These are phyloP conservation scores for Euphorbia tirucalli DNA, from an alignment of 345 rosid species.

Conservation along the genomic window DNA sequence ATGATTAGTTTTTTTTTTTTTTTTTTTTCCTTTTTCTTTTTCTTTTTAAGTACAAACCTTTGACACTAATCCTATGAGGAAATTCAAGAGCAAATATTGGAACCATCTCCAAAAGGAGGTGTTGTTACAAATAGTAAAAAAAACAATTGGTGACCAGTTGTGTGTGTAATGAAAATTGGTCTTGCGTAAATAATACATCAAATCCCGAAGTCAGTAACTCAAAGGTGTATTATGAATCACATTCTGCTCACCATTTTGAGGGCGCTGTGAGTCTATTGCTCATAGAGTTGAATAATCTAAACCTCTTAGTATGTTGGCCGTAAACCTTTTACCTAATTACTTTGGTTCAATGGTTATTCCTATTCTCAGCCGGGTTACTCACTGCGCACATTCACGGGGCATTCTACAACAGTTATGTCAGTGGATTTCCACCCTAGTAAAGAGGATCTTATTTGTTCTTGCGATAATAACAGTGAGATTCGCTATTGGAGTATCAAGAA, in stretches of 20 bases:
- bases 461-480: conserved; percentile 55
- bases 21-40: too few species aligned
- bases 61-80: background rate
- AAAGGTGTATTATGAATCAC: background rate
- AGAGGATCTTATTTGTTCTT: conserved; percentile 66
- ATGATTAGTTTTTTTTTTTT: background rate
- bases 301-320: background rate
- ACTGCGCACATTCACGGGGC: conserved; percentile 53
- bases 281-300: background rate
- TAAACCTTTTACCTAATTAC: background rate
- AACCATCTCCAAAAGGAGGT: background rate
- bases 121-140: background rate
- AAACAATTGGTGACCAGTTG: background rate
- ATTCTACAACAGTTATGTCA: conserved; percentile 59
- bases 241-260: background rate
- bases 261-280: background rate
- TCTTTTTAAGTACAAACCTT: background rate
- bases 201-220: conserved; percentile 1
- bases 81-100: background rate
- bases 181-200: background rate
- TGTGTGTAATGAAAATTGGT: background rate
- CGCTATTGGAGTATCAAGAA: conserved; percentile 74
- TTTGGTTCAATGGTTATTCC: conserved; percentile 2
- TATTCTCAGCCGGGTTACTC: conserved; percentile 54
- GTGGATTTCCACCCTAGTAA: conserved; percentile 68